These are phyloP conservation scores for Hypoxylon lienhwacheense DNA, from an alignment of 495 filamentous ascomycete genomes.

Conservation along the genomic window DNA sequence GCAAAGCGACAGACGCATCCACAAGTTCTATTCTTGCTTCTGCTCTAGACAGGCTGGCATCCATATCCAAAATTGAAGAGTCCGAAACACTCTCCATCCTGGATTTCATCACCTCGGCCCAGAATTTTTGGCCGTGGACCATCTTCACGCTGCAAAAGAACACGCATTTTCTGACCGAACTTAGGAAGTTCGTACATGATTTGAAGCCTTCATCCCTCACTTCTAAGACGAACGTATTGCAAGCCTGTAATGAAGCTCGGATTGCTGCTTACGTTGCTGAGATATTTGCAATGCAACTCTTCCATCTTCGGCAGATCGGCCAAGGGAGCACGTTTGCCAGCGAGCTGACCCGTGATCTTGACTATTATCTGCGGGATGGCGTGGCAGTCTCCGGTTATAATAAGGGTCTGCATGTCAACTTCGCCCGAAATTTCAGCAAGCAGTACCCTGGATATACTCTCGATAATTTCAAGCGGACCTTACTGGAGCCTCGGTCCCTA, in stretches of 20 bases:
- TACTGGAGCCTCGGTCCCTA: slow-evolving; percentile 60
- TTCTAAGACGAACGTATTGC: slow-evolving; percentile 48
- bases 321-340: slow-evolving; percentile 63
- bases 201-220: slow-evolving; percentile 55
- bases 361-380: slow-evolving; percentile 74
- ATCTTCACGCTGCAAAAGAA: slow-evolving; percentile 76
- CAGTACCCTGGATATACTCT: slow-evolving; percentile 71
- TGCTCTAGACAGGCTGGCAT: slow-evolving; percentile 72
- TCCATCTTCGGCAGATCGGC: slow-evolving; percentile 74
- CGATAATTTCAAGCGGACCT: slow-evolving; percentile 74
- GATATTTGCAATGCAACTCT: slow-evolving; percentile 87
- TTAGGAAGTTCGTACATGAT: slow-evolving; percentile 69
- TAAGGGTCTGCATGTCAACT: slow-evolving; percentile 76
- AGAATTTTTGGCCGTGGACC: slow-evolving; percentile 92
- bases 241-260: slow-evolving; percentile 62
- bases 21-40: slow-evolving; percentile 67
- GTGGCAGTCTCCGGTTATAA: slow-evolving; percentile 79
- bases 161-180: slow-evolving; percentile 64
- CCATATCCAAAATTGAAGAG: slow-evolving; percentile 64
- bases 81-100: slow-evolving; percentile 71
- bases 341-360: slow-evolving; percentile 69
- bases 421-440: slow-evolving; percentile 79
- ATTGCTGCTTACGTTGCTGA: slow-evolving; percentile 83
- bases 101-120: slow-evolving; percentile 80
- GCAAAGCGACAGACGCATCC: slow-evolving; percentile 51